Evolutionary conservation across 306 rosid genomes (phyloP), one percentile per base, ranked within the genome.

Genomic region (Lathyrus oleraceus): DNA sequence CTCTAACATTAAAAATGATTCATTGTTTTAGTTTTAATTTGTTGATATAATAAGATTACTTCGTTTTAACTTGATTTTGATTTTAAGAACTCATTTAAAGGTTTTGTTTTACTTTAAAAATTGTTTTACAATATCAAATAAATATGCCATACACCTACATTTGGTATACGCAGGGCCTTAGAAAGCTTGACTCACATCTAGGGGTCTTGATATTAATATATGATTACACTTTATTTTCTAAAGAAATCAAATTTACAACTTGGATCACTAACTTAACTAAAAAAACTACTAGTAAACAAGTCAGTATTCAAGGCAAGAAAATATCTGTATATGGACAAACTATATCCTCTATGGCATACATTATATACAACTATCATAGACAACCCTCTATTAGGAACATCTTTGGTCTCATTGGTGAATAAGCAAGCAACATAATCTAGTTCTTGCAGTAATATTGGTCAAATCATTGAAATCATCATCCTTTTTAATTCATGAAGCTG

Each of bases 231-330:
- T 42, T 44, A 54, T 72, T 76, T 63, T 73, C 75, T 70, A 70
- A 74, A 72, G 67, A 70, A 70, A 75, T 75, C 47, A 78, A 71
- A 76, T 83, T 78, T 82, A 76, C 87, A 76, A n/a, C 56, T 61
- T 32, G 70, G 78, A 69, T 75, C 71, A 61, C 57, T 75, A 51
- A 32, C 58, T 44, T 2, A 67, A 63, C 63, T 61, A 65, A 65
- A 71, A 75, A 43, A 69, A 25, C 74, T 72, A 73, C 59, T 3
- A 39, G 56, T 44, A 52, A 68, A 28, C 12, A 78, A 56, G 43
- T 53, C 40, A 67, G 61, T 66, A 35, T 35, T 35, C 32, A 78
- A 69, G 53, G 54, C 16, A 69, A 71, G 70, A 40, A 8, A 64
- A 49, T 58, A 67, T 54, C 73, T 53, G 70, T 52, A 69, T 75